Conservation (phyloP, 306 rosid genomes). For the Cyclanthera cordifolia region DNA sequence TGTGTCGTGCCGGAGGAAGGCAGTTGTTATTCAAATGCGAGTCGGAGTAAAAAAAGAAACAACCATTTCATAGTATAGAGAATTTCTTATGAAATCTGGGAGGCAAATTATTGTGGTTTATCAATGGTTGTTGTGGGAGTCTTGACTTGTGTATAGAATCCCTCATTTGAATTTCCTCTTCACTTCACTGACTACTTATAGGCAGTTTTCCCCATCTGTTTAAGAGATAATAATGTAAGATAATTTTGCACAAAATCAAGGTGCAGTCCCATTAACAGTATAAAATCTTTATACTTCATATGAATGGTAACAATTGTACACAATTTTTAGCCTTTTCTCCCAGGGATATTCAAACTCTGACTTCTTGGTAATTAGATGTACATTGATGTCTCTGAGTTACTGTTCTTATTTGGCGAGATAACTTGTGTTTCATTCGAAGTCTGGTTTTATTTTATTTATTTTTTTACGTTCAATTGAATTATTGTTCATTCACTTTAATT, state of each 20-base stretch:
- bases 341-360: too few species aligned
- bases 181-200: conserved; percentile 1
- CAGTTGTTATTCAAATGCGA: neutral
- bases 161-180: neutral
- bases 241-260: conserved; percentile 1
- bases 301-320: neutral
- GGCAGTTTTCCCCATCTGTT: neutral
- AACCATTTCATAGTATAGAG: conserved; percentile 11
- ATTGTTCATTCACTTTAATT: too few species aligned
- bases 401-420: too few species aligned
- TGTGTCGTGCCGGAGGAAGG: conserved; percentile 3
- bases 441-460: too few species aligned
- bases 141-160: conserved; percentile 6
- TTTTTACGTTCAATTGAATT: too few species aligned
- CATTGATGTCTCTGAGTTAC: too few species aligned
- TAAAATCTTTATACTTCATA: conserved; percentile 1
- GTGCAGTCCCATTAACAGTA: neutral
- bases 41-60: neutral
- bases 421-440: neutral
- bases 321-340: neutral
- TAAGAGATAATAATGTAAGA: conserved; percentile 2
- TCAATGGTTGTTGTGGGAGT: neutral
- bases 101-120: conserved; percentile 8
- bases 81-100: conserved; percentile 9
- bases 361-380: too few species aligned